Base-by-base conservation (phyloP, 179 eudicot species). In the Beta corolliflora region DNA sequence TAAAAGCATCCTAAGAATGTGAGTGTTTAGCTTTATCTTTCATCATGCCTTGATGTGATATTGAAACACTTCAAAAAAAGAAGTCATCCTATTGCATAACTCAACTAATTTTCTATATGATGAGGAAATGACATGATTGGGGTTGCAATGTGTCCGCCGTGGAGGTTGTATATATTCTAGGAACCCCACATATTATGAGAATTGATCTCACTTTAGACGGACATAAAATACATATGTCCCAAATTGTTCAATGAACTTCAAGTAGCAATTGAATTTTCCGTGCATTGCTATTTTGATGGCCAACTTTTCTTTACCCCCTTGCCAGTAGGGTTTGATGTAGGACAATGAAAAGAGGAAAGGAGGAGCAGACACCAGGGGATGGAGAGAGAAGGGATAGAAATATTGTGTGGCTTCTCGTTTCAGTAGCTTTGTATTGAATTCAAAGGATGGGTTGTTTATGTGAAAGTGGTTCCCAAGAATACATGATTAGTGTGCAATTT, bases 1-100 rank as follows among this genome's bases (percentile, higher is more conserved):
- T 71, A 83, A 65, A 80, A 77, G 85, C 84, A 76, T 95, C 82
- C 85, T 95, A 60, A 80, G 53, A 7, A 74, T 89, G 99, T 95
- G 87, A 93, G 98, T 84, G 44, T 19, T 80, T 73, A 31, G 55
- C 56, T 65, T 36, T 54, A 41, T 66, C 14, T 72, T 36, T 11
- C 36, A 55, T 31, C 54, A 67, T 23, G 31, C 8, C 18, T 76
- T 14, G 19, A 58, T 13, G 74, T 29, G 23, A 41, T 54, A 12
- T 61, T 23, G 52, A 66, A 31, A 44, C 25, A 68, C 46, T 23
- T 56, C 58, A n/a, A 65, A 48, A 13, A 23, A n/a, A 66, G 9
- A 52, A 53, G n/a, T 41, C 29, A 41, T 31, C 19, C 21, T 14
- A 45, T 56, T 13, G 11, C 29, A 41, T 52, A 48, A 71, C n/a